Evolutionary conservation across 129 eudicot species (phyloP).

Genomic region (Dittrichia graveolens): DNA sequence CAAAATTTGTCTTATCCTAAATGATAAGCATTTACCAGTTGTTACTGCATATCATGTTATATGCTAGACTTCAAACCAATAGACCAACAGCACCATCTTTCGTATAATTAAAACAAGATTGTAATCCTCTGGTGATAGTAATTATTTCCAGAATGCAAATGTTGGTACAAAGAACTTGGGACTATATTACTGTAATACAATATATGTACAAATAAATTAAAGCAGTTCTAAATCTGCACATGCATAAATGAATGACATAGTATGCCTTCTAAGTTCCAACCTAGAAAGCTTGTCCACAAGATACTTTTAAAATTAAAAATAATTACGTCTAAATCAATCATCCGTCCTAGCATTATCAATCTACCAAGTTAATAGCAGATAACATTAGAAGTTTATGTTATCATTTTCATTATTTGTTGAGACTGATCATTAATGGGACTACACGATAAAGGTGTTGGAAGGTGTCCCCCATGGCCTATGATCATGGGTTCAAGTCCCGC

Average conservation of each 20-base stretch:
- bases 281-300: not conserved
- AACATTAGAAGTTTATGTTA: no score
- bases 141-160: not conserved
- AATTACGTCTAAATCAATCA: not conserved
- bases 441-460: no score
- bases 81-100: not conserved
- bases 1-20: not conserved
- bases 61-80: not conserved
- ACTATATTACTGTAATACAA: not conserved
- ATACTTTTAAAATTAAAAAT: not conserved
- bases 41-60: constrained; percentile 2
- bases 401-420: no score
- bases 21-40: constrained; percentile 1
- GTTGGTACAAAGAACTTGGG: not conserved
- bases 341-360: constrained; percentile 2
- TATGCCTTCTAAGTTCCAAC: not conserved
- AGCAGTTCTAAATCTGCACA: not conserved
- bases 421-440: no score
- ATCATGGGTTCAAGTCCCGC: no score
- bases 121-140: constrained; percentile 10
- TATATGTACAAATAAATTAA: constrained; percentile 4
- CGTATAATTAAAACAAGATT: not conserved
- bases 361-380: not conserved
- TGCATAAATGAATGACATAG: not conserved
- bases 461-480: no score